Percentiles rank a stretch among this genome's conserved stretches.
Evolutionary conservation across 768 basidiomycete species (phyloP).

Genomic region (Russula griseocarnosa): DNA sequence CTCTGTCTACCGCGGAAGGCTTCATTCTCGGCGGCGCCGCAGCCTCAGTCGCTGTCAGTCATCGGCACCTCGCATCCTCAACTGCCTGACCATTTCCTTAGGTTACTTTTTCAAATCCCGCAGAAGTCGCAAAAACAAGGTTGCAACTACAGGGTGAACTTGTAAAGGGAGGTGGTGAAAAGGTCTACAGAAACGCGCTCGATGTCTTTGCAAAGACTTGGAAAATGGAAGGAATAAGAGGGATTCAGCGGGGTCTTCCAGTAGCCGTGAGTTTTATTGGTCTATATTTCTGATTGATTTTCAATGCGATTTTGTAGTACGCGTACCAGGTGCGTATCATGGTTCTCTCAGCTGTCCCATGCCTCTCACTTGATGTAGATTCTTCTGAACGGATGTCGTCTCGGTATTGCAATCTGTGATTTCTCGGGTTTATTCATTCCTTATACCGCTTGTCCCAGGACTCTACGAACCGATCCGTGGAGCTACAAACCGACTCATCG

Average conservation of each 20-base stretch:
- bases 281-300: conserved; percentile 3
- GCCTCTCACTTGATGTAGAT: conserved; percentile 48
- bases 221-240: conserved; percentile 82
- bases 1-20: conserved; percentile 67
- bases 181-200: conserved; percentile 85
- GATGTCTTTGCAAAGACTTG: conserved; percentile 88
- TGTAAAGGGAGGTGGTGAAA: conserved; percentile 60
- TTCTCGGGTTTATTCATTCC: conserved; percentile 8
- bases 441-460: conserved; percentile 44
- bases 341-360: neutral
- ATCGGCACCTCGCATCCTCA: neutral
- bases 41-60: conserved; percentile 80
- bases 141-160: conserved; percentile 96
- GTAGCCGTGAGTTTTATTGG: conserved; percentile 65
- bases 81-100: conserved; percentile 33
- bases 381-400: conserved; percentile 84
- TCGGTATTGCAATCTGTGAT: conserved; percentile 47
- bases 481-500: conserved; percentile 62
- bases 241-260: conserved; percentile 88
- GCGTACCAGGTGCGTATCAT: conserved; percentile 73
- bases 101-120: conserved; percentile 79
- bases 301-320: conserved; percentile 51
- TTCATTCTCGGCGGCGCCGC: conserved; percentile 90
- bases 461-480: conserved; percentile 93
- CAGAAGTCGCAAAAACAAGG: conserved; percentile 89